These are phyloP conservation scores for Aureobasidium lini DNA, from an alignment of 2,329 filamentous ascomycete species.

Conservation along the genomic window DNA sequence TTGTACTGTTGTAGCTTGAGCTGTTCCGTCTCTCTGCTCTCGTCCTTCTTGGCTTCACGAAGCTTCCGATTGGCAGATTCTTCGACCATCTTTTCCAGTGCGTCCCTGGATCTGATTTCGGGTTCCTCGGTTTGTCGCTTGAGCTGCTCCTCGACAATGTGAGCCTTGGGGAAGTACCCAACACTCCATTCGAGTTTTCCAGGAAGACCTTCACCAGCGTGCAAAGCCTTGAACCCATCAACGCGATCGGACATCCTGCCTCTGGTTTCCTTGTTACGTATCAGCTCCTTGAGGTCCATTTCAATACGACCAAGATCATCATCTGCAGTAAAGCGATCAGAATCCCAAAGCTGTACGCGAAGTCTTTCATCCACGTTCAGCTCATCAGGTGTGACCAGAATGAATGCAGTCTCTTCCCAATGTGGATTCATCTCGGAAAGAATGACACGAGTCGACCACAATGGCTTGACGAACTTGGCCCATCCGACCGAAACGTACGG, in stretches of 20 bases:
- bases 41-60: slow-evolving; percentile 54
- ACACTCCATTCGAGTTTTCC: slow-evolving; percentile 63
- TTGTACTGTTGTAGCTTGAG: slow-evolving; percentile 62
- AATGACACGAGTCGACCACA: slow-evolving; percentile 60
- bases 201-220: slow-evolving; percentile 59
- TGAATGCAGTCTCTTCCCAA: slow-evolving; percentile 63
- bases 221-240: slow-evolving; percentile 59
- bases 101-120: slow-evolving; percentile 49
- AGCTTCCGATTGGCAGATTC: slow-evolving; percentile 53
- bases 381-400: slow-evolving; percentile 65
- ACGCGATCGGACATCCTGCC: slow-evolving; percentile 56
- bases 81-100: slow-evolving; percentile 52
- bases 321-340: slow-evolving; percentile 63
- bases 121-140: slow-evolving; percentile 53
- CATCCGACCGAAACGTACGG: slow-evolving; percentile 66
- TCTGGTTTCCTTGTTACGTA: slow-evolving; percentile 51
- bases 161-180: slow-evolving; percentile 62
- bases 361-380: slow-evolving; percentile 64
- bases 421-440: slow-evolving; percentile 57
- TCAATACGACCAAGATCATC: slow-evolving; percentile 69
- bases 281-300: slow-evolving; percentile 57
- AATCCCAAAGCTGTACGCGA: slow-evolving; percentile 67
- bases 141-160: slow-evolving; percentile 56
- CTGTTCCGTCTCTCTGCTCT: slow-evolving; percentile 55
- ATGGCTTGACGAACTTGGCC: slow-evolving; percentile 68